Conservation (phyloP, 2,329 filamentous ascomycete species). For the Fusarium continuum region DNA sequence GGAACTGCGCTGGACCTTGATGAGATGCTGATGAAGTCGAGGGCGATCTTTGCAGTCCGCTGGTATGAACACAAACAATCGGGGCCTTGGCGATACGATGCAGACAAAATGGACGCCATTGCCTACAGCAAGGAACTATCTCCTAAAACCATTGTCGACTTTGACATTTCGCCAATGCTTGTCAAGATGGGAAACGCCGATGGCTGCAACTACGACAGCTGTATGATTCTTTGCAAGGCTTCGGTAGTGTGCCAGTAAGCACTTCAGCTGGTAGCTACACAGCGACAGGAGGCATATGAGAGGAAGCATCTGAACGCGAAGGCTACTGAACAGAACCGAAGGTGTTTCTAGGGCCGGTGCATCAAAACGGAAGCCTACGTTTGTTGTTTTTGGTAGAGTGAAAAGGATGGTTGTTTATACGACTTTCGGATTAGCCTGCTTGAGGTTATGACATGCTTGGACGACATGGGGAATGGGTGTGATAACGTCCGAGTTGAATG, state of each 20-base stretch:
- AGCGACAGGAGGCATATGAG: neutral
- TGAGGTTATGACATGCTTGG: neutral
- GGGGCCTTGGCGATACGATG: neutral
- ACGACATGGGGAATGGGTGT: neutral
- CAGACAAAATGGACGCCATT: neutral
- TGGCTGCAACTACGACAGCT: neutral
- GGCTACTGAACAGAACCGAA: too few species aligned
- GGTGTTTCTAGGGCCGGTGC: too few species aligned
- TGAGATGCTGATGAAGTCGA: slow-evolving; percentile 5
- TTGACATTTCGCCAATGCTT: neutral
- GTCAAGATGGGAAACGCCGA: slow-evolving; percentile 2
- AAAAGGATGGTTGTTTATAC: neutral
- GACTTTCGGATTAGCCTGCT: too few species aligned
- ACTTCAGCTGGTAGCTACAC: neutral
- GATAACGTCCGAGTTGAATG: neutral
- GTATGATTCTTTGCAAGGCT: neutral
- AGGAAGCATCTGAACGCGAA: too few species aligned
- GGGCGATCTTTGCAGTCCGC: neutral
- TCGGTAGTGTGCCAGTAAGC: neutral
- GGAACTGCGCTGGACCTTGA: neutral
- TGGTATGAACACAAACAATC: neutral
- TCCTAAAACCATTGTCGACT: neutral
- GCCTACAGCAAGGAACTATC: neutral
- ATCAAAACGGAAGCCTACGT: neutral
- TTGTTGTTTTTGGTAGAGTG: neutral